Evolutionary conservation across 352 stramenopile genomes (phyloP), one percentile per base, ranked within the genome.

Genomic region (Pythium brassicae): DNA sequence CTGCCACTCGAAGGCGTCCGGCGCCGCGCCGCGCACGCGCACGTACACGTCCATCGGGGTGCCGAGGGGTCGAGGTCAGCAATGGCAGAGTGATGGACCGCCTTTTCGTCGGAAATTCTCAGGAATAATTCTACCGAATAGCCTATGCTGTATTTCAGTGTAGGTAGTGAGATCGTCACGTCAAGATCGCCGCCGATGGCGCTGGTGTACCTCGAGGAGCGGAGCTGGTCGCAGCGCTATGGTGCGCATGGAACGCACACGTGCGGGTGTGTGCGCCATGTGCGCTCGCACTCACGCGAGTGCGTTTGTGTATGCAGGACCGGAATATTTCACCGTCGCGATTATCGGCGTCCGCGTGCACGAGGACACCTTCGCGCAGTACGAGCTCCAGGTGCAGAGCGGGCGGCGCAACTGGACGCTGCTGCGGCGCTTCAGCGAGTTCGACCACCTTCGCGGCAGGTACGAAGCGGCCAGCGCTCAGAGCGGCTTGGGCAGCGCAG

Each of bases 171-270:
- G 37, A 20, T 43, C 37, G 14, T 43, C 37, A n/a, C 14, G 17
- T 9, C 6, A 43, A 43, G 37, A 20, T 12, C 40, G 12, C 23
- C 20, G 26, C 52, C 17, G 7, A 91, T 91, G 81, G 74, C 81
- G 72, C 75, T 91, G 20, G 76, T 91, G 49, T 91, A 89, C 57
- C 68, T 91, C 12, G 76, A 76, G 1, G 78, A 89, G 74, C 69
- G 68, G 40, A 66, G 70, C 39, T 91, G 78, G 78, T 91, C 81
- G 4, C 67, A 78, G 57, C 78, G 81, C 40, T 91, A 88, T 52
- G 81, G 81, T 89, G 64, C 50, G 32, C 32, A 14, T 37, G 32
- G 32, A n/a, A 7, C 32, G 32, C 32, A 37, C 32, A 37, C 32
- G 73, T 72, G 6, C 3, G 15, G 27, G 14, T 11, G 26, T 5